Evolutionary conservation across 305 asterid species (phyloP).

Genomic region (Vinca major): DNA sequence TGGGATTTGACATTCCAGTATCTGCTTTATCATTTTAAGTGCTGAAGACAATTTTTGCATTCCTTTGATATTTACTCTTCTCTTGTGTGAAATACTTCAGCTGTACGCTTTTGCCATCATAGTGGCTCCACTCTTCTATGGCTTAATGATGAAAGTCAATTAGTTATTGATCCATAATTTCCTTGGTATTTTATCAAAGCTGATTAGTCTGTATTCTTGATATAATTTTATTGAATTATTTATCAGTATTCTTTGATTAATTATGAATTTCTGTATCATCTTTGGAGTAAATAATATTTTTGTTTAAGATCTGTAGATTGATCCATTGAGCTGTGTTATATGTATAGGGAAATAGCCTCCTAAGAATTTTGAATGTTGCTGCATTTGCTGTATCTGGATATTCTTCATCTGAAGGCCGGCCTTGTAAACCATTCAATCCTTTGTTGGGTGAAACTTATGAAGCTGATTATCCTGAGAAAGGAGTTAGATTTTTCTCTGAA

Average conservation of each 20-base stretch:
- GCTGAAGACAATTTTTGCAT: not conserved
- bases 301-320: not conserved
- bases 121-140: not conserved
- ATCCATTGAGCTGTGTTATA: not conserved
- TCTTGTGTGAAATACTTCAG: not conserved
- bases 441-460: conserved; percentile 91
- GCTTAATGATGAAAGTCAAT: not conserved
- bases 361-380: conserved; percentile 76
- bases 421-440: conserved; percentile 94
- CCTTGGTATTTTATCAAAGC: not conserved
- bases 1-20: not conserved
- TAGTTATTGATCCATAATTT: not conserved
- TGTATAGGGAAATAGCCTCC: conserved; percentile 68
- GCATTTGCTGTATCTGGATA: conserved; percentile 96
- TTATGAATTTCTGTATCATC: not conserved
- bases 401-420: conserved; percentile 93
- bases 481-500: conserved; percentile 79
- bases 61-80: not conserved
- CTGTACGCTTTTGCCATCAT: not conserved
- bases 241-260: not conserved
- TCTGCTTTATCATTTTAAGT: not conserved
- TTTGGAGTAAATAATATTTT: not conserved
- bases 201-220: not conserved
- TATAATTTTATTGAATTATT: not conserved
- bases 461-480: conserved; percentile 91